Evolutionary conservation across 352 stramenopile genomes (phyloP).

Genomic region (Globisporangium irregulare): DNA sequence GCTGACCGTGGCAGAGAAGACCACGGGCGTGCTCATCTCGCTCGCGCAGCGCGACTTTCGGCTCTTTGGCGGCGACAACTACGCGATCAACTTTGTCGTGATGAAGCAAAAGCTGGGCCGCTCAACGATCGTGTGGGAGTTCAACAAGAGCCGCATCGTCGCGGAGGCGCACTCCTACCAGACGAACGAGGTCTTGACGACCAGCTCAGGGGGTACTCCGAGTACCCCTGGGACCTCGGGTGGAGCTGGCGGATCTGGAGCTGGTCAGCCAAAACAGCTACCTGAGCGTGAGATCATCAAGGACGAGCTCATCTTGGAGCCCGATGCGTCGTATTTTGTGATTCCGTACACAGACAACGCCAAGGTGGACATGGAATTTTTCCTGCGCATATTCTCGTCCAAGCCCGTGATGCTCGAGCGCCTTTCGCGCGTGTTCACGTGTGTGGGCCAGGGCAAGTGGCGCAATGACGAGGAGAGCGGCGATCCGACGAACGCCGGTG

Average conservation of each 20-base stretch:
- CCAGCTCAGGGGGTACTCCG: not conserved
- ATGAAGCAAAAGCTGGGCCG: conserved; percentile 60
- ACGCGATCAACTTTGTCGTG: conserved; percentile 86
- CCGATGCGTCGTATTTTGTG: conserved; percentile 72
- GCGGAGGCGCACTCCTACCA: conserved; percentile 69
- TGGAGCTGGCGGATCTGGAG: not conserved
- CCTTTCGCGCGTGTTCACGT: conserved; percentile 60
- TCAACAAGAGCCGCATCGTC: conserved; percentile 53
- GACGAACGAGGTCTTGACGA: conserved; percentile 24
- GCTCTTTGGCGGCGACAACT: conserved; percentile 80
- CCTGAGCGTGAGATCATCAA: conserved; percentile 81
- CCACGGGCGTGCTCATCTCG: conserved; percentile 59
- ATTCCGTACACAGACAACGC: conserved; percentile 77
- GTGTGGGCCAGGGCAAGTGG: conserved; percentile 66
- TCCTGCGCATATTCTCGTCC: conserved; percentile 81
- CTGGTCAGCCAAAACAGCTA: conserved; percentile 29
- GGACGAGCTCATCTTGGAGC: conserved; percentile 71
- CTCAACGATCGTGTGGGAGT: conserved; percentile 73
- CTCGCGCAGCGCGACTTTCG: conserved; percentile 84
- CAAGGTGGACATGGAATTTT: conserved; percentile 90
- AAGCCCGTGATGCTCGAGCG: conserved; percentile 72
- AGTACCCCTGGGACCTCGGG: not conserved
- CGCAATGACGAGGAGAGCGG: conserved; percentile 45
- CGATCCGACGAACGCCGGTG: conserved; percentile 67
- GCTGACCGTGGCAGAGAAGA: conserved; percentile 40